These are phyloP conservation scores for Talaromyces amestolkiae DNA, from an alignment of 2,329 filamentous ascomycete genomes.

Conservation along the genomic window DNA sequence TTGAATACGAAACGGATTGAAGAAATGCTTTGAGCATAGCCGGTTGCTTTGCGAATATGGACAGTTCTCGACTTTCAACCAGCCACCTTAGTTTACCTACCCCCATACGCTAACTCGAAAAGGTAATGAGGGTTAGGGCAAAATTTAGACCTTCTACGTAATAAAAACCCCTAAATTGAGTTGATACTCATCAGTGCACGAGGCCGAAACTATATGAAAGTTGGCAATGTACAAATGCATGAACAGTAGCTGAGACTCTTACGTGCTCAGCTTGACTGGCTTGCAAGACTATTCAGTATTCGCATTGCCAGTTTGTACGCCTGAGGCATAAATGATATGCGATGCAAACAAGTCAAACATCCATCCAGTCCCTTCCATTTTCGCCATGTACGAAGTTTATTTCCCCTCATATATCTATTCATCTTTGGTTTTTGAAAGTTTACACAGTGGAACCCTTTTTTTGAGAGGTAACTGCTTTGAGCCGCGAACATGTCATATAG, in stretches of 20 bases:
- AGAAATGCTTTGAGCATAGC: too few relatives aligned
- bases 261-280: too few relatives aligned
- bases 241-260: too few relatives aligned
- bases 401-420: not conserved
- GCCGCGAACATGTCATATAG: not conserved
- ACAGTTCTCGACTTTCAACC: too few relatives aligned
- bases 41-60: too few relatives aligned
- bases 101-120: not conserved
- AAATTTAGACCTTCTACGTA: too few relatives aligned
- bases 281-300: too few relatives aligned
- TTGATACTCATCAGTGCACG: too few relatives aligned
- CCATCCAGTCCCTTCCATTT: not conserved
- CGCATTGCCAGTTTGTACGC: not conserved
- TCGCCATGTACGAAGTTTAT: not conserved
- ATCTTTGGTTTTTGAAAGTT: not conserved
- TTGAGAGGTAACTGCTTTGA: not conserved
- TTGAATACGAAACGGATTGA: not conserved
- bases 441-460: not conserved
- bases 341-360: constrained; percentile 3
- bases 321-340: not conserved
- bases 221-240: too few relatives aligned
- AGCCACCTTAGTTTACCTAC: not conserved
- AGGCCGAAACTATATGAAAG: too few relatives aligned
- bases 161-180: too few relatives aligned
- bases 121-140: not conserved